Evolutionary conservation across 78 protist species (phyloP).

Genomic region (Bodo saltans): DNA sequence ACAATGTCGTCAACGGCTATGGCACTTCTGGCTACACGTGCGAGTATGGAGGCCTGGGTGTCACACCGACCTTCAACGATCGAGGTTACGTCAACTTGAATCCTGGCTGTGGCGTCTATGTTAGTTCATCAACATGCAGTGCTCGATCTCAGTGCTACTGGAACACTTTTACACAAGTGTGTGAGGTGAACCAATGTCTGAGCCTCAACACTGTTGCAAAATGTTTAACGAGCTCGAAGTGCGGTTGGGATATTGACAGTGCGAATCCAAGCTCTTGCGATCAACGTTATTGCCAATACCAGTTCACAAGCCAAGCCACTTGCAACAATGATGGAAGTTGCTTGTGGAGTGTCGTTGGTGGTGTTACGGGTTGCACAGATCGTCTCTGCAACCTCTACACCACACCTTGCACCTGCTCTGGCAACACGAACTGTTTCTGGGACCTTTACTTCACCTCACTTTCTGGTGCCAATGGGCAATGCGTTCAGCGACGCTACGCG

Average conservation of each 20-base stretch:
- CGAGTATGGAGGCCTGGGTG: neutral
- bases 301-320: neutral
- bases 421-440: conserved; percentile 10
- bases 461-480: neutral
- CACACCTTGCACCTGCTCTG: neutral
- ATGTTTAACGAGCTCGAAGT: neutral
- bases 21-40: neutral
- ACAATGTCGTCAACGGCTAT: no score
- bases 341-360: neutral
- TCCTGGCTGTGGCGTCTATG: neutral
- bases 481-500: conserved; percentile 7
- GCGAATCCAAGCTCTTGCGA: neutral
- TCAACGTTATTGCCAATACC: no score
- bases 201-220: neutral
- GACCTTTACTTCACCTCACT: neutral
- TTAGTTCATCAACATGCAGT: no score
- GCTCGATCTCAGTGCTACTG: neutral
- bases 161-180: neutral
- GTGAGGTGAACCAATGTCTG: neutral
- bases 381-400: neutral
- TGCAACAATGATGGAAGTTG: conserved; percentile 4
- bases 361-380: neutral
- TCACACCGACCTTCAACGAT: neutral
- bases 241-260: neutral
- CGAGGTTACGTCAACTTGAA: neutral